Evolutionary conservation across 345 rosid genomes (phyloP).

Genomic region (Rhodomyrtus tomentosa): DNA sequence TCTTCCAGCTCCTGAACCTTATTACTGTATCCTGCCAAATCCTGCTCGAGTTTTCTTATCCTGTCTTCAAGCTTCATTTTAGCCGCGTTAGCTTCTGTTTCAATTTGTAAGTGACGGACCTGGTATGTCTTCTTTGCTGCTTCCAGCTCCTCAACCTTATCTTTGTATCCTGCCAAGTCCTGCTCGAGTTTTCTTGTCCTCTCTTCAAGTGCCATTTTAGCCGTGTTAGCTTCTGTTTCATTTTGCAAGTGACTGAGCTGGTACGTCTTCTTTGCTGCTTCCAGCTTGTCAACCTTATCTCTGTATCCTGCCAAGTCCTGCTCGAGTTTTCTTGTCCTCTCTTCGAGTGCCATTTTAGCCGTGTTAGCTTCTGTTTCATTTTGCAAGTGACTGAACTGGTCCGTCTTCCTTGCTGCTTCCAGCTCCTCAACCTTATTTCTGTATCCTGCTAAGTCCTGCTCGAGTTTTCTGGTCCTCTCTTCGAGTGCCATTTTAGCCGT

Average conservation of each 20-base stretch:
- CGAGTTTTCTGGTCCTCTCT: constrained; percentile 15
- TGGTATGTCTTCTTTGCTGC: constrained; percentile 27
- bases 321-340: too few relatives aligned
- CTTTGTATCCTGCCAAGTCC: constrained; percentile 17
- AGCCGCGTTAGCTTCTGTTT: constrained; percentile 4
- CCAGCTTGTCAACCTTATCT: too few relatives aligned
- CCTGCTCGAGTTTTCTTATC: constrained; percentile 14
- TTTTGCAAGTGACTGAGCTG: too few relatives aligned
- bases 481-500: constrained; percentile 2
- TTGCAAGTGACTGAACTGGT: too few relatives aligned
- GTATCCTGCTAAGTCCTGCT: constrained; percentile 13
- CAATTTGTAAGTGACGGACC: constrained; percentile 23
- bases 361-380: too few relatives aligned
- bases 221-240: too few relatives aligned
- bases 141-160: constrained; percentile 6
- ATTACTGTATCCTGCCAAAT: constrained; percentile 14
- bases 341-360: too few relatives aligned
- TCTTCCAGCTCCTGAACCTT: constrained; percentile 1
- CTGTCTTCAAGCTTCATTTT: neutral
- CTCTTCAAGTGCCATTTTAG: constrained; percentile 6
- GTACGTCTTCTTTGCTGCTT: too few relatives aligned
- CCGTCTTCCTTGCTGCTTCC: too few relatives aligned
- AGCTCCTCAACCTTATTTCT: constrained; percentile 9
- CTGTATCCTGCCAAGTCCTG: too few relatives aligned
- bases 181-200: constrained; percentile 16